phyloP scores from a whole-genome alignment of 257 asterid species.

The Voacanga thouarsii region DNA sequence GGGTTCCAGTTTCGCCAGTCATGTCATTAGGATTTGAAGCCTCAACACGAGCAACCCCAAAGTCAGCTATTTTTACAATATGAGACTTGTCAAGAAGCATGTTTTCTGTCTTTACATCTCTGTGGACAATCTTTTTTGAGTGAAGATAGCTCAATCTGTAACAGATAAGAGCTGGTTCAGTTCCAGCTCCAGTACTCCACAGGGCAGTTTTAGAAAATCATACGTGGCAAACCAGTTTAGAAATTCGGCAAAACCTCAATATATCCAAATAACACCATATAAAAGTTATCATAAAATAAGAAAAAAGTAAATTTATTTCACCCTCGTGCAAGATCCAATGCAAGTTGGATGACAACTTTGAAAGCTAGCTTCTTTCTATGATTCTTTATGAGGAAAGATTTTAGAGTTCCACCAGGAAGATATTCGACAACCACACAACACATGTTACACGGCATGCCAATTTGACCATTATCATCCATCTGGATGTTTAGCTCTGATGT shows the following conservation, averaged over 20 bases:
- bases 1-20: slow-evolving; percentile 97
- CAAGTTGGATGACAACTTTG: slow-evolving; percentile 75
- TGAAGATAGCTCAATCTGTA: slow-evolving; percentile 77
- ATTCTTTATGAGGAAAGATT: slow-evolving; percentile 70
- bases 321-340: slow-evolving; percentile 86
- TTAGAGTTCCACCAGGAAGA: slow-evolving; percentile 75
- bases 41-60: slow-evolving; percentile 94
- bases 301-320: slow-evolving; percentile 18
- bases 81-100: slow-evolving; percentile 76
- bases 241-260: background rate
- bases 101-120: slow-evolving; percentile 88
- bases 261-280: background rate
- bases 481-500: slow-evolving; percentile 53
- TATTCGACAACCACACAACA: slow-evolving; percentile 81
- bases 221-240: background rate
- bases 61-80: slow-evolving; percentile 76
- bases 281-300: background rate
- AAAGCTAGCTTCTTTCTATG: slow-evolving; percentile 66
- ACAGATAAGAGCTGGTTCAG: background rate
- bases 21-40: slow-evolving; percentile 87
- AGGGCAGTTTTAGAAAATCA: background rate
- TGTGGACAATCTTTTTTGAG: slow-evolving; percentile 70
- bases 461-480: slow-evolving; percentile 61
- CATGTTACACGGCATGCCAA: slow-evolving; percentile 53
- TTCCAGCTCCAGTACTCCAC: background rate